Evolutionary conservation across 164 flowering plant genomes (phyloP).

Genomic region (Umbilicus rupestris): DNA sequence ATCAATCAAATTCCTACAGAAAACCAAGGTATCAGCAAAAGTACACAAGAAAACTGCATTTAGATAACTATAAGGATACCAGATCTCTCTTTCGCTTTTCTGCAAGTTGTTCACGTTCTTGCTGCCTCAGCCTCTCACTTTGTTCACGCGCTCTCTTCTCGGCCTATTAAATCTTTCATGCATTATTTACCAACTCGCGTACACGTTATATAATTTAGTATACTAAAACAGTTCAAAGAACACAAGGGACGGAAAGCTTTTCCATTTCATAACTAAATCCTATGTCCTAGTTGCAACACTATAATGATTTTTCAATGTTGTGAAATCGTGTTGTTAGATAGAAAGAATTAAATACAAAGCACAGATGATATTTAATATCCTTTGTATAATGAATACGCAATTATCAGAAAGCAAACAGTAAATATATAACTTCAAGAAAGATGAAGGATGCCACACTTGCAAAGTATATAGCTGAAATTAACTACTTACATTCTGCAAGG

Average conservation of each 20-base stretch:
- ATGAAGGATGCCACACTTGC: not conserved
- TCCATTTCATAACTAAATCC: not conserved
- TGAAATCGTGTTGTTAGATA: not conserved
- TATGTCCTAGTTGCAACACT: no score
- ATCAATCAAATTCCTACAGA: not conserved
- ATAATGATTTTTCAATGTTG: no score
- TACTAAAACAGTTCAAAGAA: not conserved
- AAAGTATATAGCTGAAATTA: slow-evolving; percentile 4
- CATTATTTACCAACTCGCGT: not conserved
- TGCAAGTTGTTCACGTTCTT: slow-evolving; percentile 91
- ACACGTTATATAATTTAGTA: not conserved
- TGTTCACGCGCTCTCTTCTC: slow-evolving; percentile 95
- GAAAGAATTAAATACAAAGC: not conserved
- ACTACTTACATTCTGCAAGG: slow-evolving; percentile 67
- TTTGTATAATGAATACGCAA: not conserved
- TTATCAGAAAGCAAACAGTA: not conserved
- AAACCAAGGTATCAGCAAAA: not conserved
- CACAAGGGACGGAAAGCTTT: not conserved
- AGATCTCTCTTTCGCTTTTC: slow-evolving; percentile 88
- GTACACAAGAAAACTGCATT: not conserved
- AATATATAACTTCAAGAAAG: not conserved
- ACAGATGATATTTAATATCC: not conserved
- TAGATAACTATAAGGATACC: slow-evolving; percentile 34
- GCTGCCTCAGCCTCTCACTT: slow-evolving; percentile 86
- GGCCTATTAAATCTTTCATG: slow-evolving; percentile 39